Evolutionary conservation across 345 rosid genomes (phyloP), one percentile per base, ranked within the genome.

Genomic region (Dovyalis caffra): DNA sequence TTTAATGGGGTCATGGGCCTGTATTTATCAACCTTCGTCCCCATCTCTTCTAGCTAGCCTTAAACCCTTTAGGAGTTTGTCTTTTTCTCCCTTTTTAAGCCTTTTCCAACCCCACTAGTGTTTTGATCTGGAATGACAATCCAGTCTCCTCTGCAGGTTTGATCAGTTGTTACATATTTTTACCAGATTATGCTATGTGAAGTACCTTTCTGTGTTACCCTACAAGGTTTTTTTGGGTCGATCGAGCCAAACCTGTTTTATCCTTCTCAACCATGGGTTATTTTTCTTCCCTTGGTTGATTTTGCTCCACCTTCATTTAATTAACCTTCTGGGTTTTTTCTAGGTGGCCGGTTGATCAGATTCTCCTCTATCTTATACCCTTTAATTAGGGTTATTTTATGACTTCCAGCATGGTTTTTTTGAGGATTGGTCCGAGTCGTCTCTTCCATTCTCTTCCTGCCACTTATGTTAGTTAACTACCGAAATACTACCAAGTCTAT

Each of bases 251-350:
- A 32, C 9, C 6, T 71, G 33, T 40, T 61, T 10, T 11, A 72
- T n/a, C 38, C 56, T 26, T 47, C 14, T 65, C 64, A 51, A 67
- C 60, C 18, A 34, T 56, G 40, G 72, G 29, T 29, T 58, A 67
- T 67, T 74, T 74, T 57, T 28, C 57, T 57, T 68, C 72, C 40
- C 72, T 49, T 38, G 21, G 56, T 10, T 31, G n/a, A 14, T 26
- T 56, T 29, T 18, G 10, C 37, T 60, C 57, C 58, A 28, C 8
- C 66, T 56, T 37, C 18, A 11, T 8, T 21, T 23, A 8, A 57
- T n/a, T 21, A 21, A 66, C 5, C 40, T 49, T 38, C 14, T n/a
- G n/a, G 58, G 35, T 37, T 25, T 68, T 75, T 69, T 40, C 25
- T 37, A 31, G 73, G 73, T 60, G 77, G 71, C 47, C 18, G 5